These are phyloP conservation scores for Lentinula edodes DNA, from an alignment of 768 basidiomycete genomes.

Conservation along the genomic window DNA sequence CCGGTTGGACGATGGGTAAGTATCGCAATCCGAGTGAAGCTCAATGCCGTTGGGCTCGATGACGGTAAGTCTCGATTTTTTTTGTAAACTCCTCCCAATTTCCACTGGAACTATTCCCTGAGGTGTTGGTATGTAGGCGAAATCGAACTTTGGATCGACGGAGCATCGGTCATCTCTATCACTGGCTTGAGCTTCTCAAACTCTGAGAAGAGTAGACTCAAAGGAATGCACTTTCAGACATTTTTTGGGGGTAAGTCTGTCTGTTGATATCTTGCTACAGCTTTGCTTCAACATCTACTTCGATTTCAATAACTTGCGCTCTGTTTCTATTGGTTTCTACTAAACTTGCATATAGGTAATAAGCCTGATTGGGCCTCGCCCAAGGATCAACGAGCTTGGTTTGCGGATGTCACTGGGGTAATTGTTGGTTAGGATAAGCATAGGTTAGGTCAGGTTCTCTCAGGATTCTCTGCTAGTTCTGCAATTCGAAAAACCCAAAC, in stretches of 20 bases:
- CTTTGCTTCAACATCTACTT: too few relatives aligned
- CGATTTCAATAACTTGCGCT: not conserved
- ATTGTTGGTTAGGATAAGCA: constrained; percentile 13
- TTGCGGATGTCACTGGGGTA: constrained; percentile 49
- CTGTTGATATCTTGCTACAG: not conserved
- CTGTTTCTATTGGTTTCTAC: not conserved
- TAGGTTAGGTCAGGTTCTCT: too few relatives aligned
- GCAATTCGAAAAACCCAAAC: too few relatives aligned
- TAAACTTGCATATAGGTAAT: constrained; percentile 31
- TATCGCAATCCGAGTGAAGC: constrained; percentile 59
- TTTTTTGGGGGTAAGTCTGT: constrained; percentile 63
- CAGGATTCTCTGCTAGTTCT: too few relatives aligned
- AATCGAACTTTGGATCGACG: constrained; percentile 61
- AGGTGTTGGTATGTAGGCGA: constrained; percentile 38
- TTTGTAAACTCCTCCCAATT: not conserved
- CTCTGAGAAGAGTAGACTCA: constrained; percentile 39
- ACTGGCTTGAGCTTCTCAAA: constrained; percentile 43
- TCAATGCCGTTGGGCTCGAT: constrained; percentile 55
- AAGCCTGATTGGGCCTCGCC: constrained; percentile 58
- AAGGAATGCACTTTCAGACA: constrained; percentile 71
- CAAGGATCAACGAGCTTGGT: constrained; percentile 53
- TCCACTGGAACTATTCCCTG: too few relatives aligned
- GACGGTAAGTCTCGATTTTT: constrained; percentile 39
- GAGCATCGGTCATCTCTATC: constrained; percentile 46
- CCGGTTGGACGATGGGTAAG: constrained; percentile 56